Evolutionary conservation across 192 early-diverging fungal genomes (phyloP).

Genomic region (Coemansia sp.): DNA sequence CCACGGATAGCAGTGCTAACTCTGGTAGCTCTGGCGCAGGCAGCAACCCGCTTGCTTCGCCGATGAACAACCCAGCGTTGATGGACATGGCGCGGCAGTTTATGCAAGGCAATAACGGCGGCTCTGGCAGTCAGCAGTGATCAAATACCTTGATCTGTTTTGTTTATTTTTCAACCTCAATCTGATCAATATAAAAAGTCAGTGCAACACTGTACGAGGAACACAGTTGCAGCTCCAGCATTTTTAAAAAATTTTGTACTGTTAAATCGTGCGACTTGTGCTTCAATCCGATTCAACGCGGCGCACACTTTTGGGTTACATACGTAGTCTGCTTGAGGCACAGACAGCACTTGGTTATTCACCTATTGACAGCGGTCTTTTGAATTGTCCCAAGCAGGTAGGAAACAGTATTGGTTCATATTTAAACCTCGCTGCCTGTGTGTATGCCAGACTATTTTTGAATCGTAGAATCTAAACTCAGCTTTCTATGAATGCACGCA

Average conservation of each 20-base stretch:
- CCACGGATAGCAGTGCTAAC: neutral
- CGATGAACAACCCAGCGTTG: constrained; percentile 91
- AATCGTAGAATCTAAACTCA: too few relatives aligned
- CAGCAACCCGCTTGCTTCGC: constrained; percentile 73
- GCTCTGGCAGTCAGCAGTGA: constrained; percentile 5
- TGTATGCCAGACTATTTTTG: too few relatives aligned
- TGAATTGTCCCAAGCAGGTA: neutral
- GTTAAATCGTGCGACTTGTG: neutral
- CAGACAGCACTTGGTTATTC: neutral
- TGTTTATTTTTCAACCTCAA: neutral
- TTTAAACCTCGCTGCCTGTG: too few relatives aligned
- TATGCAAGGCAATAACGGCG: constrained; percentile 53
- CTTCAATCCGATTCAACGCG: neutral
- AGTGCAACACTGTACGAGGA: neutral
- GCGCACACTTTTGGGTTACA: neutral
- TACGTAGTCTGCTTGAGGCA: neutral
- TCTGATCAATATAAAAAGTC: neutral
- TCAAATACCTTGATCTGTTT: neutral
- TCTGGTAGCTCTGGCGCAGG: constrained; percentile 58
- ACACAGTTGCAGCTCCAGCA: neutral
- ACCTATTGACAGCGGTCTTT: neutral
- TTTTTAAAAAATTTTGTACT: neutral
- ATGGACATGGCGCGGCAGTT: constrained; percentile 95
- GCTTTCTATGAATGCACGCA: too few relatives aligned
- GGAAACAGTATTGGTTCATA: neutral